A percentile compares a stretch with the other conserved stretches of the same genome.
phyloP scores from a whole-genome alignment of 257 asterid species.

The Scutellaria baicalensis region DNA sequence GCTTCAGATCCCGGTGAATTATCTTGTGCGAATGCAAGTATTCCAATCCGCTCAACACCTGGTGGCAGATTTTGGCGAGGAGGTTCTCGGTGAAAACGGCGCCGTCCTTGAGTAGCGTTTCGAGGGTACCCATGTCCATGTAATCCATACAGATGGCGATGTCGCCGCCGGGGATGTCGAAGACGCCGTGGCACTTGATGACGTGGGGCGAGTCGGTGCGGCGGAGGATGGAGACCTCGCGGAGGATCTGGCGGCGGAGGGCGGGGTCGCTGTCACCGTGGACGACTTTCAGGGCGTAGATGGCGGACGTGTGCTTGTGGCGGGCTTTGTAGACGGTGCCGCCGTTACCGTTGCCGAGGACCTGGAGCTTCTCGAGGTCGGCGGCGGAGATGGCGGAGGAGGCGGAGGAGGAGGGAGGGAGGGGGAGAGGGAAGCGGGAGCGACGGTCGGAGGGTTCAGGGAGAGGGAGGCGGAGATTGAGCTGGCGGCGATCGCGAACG shows the following conservation, averaged over 20 bases:
- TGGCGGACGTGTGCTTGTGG: constrained; percentile 43
- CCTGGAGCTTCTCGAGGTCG: constrained; percentile 73
- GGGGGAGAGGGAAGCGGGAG: constrained; percentile 64
- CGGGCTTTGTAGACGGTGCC: constrained; percentile 89
- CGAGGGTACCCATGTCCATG: constrained; percentile 84
- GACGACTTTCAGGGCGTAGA: constrained; percentile 72
- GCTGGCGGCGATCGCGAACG: constrained; percentile 75
- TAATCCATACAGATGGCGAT: constrained; percentile 74
- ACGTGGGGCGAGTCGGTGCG: constrained; percentile 77
- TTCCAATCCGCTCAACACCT: constrained; percentile 56
- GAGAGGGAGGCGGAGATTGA: constrained; percentile 72
- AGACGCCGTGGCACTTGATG: constrained; percentile 65
- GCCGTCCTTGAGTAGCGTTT: constrained; percentile 33
- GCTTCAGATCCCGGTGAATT: constrained; percentile 77
- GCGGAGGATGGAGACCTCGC: constrained; percentile 75
- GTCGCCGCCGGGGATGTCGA: constrained; percentile 73
- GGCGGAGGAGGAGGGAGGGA: constrained; percentile 27
- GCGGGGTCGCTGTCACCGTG: constrained; percentile 71
- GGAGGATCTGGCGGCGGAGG: constrained; percentile 76
- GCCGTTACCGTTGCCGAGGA: constrained; percentile 83
- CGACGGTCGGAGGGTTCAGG: constrained; percentile 66
- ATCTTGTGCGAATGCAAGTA: constrained; percentile 70
- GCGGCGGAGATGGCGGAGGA: constrained; percentile 28
- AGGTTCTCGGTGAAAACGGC: constrained; percentile 36
- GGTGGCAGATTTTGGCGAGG: constrained; percentile 53